These are phyloP conservation scores for Lindgomyces ingoldianus DNA, from an alignment of 495 filamentous ascomycete genomes.

Conservation along the genomic window DNA sequence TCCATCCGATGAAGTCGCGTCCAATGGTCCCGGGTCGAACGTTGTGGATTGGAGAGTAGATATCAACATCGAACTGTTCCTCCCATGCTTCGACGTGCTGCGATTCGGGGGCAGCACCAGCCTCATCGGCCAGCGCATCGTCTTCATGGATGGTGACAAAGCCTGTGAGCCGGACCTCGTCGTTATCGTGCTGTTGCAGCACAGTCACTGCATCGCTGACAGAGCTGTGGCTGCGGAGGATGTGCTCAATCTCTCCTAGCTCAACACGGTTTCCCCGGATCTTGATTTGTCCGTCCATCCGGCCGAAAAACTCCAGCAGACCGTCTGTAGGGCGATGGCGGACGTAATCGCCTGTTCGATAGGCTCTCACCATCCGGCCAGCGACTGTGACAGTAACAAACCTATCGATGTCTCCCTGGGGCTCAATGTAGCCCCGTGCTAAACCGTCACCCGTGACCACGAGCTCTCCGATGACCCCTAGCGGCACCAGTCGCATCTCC, in stretches of 20 bases:
- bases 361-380: background rate
- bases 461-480: constrained; percentile 52
- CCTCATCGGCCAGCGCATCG: too few relatives aligned
- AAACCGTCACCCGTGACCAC: constrained; percentile 46
- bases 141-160: too few relatives aligned
- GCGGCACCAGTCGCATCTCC: constrained; percentile 37
- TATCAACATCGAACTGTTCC: too few relatives aligned
- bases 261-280: background rate
- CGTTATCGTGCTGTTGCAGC: background rate
- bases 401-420: background rate
- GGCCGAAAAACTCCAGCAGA: background rate
- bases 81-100: too few relatives aligned
- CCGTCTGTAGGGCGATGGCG: background rate
- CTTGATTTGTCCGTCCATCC: background rate
- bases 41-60: too few relatives aligned
- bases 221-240: background rate
- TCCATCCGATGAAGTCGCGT: too few relatives aligned
- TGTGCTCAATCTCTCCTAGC: background rate
- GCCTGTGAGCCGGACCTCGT: too few relatives aligned
- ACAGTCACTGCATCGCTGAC: background rate
- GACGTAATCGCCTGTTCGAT: background rate
- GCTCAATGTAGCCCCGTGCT: background rate
- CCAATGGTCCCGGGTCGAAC: too few relatives aligned
- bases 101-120: too few relatives aligned
- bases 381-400: background rate